These are phyloP conservation scores for Paradendryphiella salina DNA, from an alignment of 2,329 filamentous ascomycete species.

Conservation along the genomic window DNA sequence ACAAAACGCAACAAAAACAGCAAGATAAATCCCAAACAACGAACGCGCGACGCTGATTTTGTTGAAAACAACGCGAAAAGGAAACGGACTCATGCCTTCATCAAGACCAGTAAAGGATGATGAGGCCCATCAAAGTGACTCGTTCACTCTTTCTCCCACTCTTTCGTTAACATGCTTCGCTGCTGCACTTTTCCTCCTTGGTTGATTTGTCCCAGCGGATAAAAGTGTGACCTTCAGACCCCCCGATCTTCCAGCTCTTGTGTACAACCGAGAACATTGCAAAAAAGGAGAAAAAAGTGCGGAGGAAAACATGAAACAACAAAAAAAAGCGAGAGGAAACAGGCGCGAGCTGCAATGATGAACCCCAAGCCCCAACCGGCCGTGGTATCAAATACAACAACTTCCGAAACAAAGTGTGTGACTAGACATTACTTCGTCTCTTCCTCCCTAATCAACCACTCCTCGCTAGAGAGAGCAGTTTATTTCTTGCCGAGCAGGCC, in stretches of 20 bases:
- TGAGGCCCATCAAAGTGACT: neutral
- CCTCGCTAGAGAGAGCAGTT: conserved; percentile 3
- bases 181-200: neutral
- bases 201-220: neutral
- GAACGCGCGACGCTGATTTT: conserved; percentile 7
- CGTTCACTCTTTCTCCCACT: neutral
- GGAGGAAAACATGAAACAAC: neutral
- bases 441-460: conserved; percentile 1
- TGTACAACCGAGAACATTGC: neutral
- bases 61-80: neutral
- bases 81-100: conserved; percentile 7
- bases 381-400: conserved; percentile 28
- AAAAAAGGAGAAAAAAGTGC: neutral
- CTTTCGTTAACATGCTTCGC: neutral
- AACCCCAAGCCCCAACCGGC: neutral
- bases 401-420: conserved; percentile 13
- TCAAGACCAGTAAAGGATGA: neutral
- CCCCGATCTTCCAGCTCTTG: conserved; percentile 38
- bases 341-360: neutral
- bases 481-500: conserved; percentile 52
- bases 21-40: neutral
- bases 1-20: neutral
- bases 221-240: conserved; percentile 31
- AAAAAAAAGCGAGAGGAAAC: neutral
- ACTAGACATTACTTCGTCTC: conserved; percentile 20